A percentile compares a stretch with the other conserved stretches of the same genome.
Evolutionary conservation across 495 filamentous ascomycete genomes (phyloP).

Genomic region (Staphylotrichum tortipilum): DNA sequence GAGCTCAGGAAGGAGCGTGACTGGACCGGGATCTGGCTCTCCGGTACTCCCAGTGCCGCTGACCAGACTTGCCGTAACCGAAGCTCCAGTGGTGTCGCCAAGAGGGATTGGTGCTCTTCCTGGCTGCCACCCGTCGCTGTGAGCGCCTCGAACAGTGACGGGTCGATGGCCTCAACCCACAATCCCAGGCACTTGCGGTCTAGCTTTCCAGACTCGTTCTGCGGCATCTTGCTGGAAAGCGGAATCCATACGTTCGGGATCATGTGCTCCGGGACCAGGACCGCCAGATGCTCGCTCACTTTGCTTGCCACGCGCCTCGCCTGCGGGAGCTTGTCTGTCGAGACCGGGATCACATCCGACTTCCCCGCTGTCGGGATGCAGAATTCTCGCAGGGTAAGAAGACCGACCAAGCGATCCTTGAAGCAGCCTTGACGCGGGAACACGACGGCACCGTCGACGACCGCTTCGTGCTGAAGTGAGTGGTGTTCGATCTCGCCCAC

Average conservation of each 20-base stretch:
- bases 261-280: constrained; percentile 41
- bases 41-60: constrained; percentile 45
- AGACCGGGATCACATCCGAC: too few relatives aligned
- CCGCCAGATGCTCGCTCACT: too few relatives aligned
- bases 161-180: constrained; percentile 10
- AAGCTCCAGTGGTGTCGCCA: neutral
- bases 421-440: constrained; percentile 13
- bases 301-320: neutral
- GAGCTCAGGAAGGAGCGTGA: constrained; percentile 18
- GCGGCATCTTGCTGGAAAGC: constrained; percentile 38
- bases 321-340: neutral
- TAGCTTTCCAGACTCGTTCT: constrained; percentile 43
- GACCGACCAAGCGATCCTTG: constrained; percentile 13
- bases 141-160: constrained; percentile 11
- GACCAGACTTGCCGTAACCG: constrained; percentile 30
- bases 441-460: constrained; percentile 13
- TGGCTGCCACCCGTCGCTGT: neutral
- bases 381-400: constrained; percentile 14
- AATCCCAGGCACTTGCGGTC: constrained; percentile 36
- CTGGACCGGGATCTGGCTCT: constrained; percentile 20
- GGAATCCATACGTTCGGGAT: constrained; percentile 50
- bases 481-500: constrained; percentile 47
- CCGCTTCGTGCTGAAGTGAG: constrained; percentile 1
- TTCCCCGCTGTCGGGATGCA: neutral
- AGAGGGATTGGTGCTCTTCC: neutral